These are phyloP conservation scores for Gastrolobium villosum DNA, from an alignment of 306 rosid species.

Conservation along the genomic window DNA sequence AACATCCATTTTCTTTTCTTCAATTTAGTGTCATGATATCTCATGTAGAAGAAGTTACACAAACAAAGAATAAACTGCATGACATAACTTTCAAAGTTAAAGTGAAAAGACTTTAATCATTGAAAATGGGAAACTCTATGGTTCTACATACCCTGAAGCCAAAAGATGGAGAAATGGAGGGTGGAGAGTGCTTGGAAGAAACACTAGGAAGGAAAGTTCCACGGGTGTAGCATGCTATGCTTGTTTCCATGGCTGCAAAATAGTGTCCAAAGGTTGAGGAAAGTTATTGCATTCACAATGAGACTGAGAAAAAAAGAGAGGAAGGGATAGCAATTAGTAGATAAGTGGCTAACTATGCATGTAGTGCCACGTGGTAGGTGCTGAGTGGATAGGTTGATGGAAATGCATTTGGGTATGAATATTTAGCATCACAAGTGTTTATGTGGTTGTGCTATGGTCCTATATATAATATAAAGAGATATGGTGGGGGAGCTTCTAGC, in stretches of 20 bases:
- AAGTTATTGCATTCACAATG: constrained; percentile 46
- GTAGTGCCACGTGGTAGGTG: constrained; percentile 60
- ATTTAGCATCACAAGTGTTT: constrained; percentile 62
- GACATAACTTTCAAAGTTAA: background rate
- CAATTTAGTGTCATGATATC: background rate
- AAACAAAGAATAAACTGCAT: constrained; percentile 29
- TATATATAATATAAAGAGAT: constrained; percentile 53
- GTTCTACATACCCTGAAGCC: constrained; percentile 60
- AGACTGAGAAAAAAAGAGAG: constrained; percentile 34
- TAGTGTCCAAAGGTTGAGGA: constrained; percentile 33
- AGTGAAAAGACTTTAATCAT: constrained; percentile 6
- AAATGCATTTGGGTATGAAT: constrained; percentile 47
- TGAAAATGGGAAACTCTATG: background rate
- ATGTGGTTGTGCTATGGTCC: constrained; percentile 70
- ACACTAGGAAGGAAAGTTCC: constrained; percentile 67
- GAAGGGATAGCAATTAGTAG: constrained; percentile 53
- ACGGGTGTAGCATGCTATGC: constrained; percentile 73
- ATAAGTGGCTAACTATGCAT: constrained; percentile 64
- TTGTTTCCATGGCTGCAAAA: constrained; percentile 74
- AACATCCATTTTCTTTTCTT: constrained; percentile 10
- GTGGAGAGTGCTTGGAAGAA: constrained; percentile 72
- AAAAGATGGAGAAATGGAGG: constrained; percentile 74
- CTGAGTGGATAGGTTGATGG: constrained; percentile 55
- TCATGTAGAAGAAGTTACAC: background rate
- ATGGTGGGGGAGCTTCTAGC: constrained; percentile 52